Evolutionary conservation across 331 rosid genomes (phyloP).

Genomic region (Cydonia oblonga): DNA sequence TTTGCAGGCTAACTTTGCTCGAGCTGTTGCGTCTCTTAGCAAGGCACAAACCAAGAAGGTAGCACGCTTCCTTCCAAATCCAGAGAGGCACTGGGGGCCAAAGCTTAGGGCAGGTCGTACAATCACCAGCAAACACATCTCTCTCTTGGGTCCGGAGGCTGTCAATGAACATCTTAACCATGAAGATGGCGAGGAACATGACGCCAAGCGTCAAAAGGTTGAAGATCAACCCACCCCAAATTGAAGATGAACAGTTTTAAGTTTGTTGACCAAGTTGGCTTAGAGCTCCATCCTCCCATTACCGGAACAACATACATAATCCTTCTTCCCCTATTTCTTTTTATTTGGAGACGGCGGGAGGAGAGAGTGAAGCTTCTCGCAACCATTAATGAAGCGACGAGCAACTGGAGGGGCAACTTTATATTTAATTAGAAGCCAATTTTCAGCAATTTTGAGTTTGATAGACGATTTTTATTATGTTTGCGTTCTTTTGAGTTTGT

Average conservation of each 20-base stretch:
- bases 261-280: not conserved
- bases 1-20: slow-evolving; percentile 71
- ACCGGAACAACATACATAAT: not conserved
- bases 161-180: slow-evolving; percentile 49
- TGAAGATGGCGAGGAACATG: slow-evolving; percentile 45
- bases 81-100: slow-evolving; percentile 97
- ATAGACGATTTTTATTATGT: not conserved
- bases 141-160: slow-evolving; percentile 74
- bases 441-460: not conserved
- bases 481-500: not conserved
- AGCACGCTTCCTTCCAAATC: slow-evolving; percentile 88
- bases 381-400: not conserved
- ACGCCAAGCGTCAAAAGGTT: slow-evolving; percentile 51
- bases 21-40: slow-evolving; percentile 85
- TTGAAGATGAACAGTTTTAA: slow-evolving; percentile 7
- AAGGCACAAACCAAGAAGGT: slow-evolving; percentile 90
- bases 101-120: slow-evolving; percentile 89
- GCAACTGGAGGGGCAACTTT: not conserved
- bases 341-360: not conserved
- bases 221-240: slow-evolving; percentile 28
- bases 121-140: slow-evolving; percentile 79
- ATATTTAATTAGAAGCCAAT: not conserved
- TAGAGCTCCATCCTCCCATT: not conserved
- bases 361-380: not conserved
- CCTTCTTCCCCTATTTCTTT: not conserved